Evolutionary conservation across 495 filamentous ascomycete species (phyloP), one percentile per base, ranked within the genome.

Genomic region (Talaromyces adpressus): DNA sequence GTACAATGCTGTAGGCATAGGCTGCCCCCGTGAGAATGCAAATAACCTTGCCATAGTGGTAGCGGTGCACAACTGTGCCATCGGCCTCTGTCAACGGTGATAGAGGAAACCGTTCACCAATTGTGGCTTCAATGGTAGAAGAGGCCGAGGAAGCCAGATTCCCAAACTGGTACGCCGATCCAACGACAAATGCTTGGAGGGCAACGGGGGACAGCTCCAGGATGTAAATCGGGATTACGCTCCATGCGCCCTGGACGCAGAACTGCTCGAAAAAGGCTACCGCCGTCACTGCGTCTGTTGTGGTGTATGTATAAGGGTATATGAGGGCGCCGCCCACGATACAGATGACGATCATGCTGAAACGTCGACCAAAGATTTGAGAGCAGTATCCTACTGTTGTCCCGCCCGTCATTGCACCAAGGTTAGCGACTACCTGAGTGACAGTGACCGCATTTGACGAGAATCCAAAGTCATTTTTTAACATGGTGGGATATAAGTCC

Each of bases 21-120:
- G 95, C 92, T 66, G 90, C 92, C 2, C 84, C 92, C 89, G 95
- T 91, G 71, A 96, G 92, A 68, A 96, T 93, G 63, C 89, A 91
- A 66, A 97, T 92, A 5, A 97, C 92, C 65, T 89, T 89, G 7
- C 92, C 92, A 59, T 96, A 97, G 59, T 91, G 74, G 70, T 93
- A 96, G 32, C 91, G 77, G 6, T 78, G 75, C 56, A 68, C n/a
- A 0, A 59, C 67, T 25, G 73, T 73, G 9, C 77, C 70, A 2
- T 81, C 80, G n/a, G n/a, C n/a, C n/a, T n/a, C n/a, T n/a, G n/a
- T n/a, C n/a, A n/a, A n/a, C n/a, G n/a, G n/a, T n/a, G n/a, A n/a
- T 4, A 92, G 75, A 0, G 87, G 87, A 70, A 90, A 91, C 6
- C 81, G 76, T 73, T 89, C 78, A 41, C 89, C 88, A 64, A 89